Base-by-base conservation (phyloP, 805 yeast species). In the Cyberlindnera mycetangii region DNA sequence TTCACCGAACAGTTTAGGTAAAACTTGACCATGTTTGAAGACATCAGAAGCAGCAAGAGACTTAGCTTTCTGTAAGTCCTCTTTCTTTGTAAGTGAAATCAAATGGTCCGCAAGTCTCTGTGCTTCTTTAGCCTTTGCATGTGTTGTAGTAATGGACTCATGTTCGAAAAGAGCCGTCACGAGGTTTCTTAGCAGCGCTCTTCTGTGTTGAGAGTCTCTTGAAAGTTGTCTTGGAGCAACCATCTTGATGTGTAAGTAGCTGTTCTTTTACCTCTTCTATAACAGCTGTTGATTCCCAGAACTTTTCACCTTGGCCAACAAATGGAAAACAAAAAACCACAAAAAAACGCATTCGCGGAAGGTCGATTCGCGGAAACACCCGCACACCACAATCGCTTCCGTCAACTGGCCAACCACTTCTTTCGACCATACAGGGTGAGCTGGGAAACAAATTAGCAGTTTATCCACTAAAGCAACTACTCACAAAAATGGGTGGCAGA, bases 41-140 rank as follows among this genome's bases (percentile, higher is more conserved):
- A 80, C 56, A 57, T 68, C 64, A 44, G 75, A 50, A 56, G 66
- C 60, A 44, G 76, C 64, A 48, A 63, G 48, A 21, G 58, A 51
- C 52, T 56, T 62, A 39, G 68, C 65, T 8, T 53, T 51, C 27
- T 55, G 49, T 10, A 49, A 32, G 27, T 60, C 53, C n/a, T 55
- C 41, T 32, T 65, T 64, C 61, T 79, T 79, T 6, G 86, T 79
- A 51, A 77, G 71, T 4, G 81, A 75, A 52, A 86, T 81, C 35
- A 84, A 60, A 48, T 75, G 75, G 51, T 86, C 92, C 2, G 83
- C 80, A 32, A 75, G 61, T 27, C 77, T 70, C 47, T 80, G 84
- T 0, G 89, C 77, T 48, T 79, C 80, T 61, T 80, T 82, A 38
- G 92, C 90, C 62, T 83, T 84, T 21, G 87, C 85, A 50, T 76